Evolutionary conservation across 257 asterid species (phyloP).

Genomic region (Jacaranda mimosifolia): DNA sequence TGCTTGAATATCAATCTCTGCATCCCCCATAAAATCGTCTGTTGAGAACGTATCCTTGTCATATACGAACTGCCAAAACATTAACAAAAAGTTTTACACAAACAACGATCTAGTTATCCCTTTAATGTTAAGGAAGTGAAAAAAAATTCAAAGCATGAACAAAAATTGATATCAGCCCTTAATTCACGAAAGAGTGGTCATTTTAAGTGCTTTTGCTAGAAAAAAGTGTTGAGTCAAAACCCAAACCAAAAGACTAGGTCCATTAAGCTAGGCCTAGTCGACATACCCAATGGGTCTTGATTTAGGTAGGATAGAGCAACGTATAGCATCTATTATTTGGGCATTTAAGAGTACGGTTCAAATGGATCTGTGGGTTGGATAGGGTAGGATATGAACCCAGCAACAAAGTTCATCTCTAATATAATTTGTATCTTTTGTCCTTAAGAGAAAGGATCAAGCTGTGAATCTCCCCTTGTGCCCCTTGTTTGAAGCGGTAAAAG

Average conservation of each 20-base stretch:
- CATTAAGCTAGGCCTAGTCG: no score
- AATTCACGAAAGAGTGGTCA: not conserved
- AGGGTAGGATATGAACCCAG: no score
- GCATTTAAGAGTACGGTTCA: no score
- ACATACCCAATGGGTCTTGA: no score
- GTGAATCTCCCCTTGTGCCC: no score
- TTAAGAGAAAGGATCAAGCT: conserved; percentile 14
- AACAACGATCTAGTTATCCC: not conserved
- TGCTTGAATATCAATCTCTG: conserved; percentile 88
- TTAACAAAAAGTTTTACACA: not conserved
- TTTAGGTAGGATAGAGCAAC: no score
- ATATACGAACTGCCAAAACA: conserved; percentile 70
- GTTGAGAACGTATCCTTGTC: conserved; percentile 92
- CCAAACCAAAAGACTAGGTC: no score
- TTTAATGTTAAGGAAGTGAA: not conserved
- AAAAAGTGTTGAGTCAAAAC: not conserved
- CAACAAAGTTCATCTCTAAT: no score
- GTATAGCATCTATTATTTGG: no score
- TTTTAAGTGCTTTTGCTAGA: not conserved
- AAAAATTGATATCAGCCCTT: not conserved
- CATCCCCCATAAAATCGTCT: conserved; percentile 95
- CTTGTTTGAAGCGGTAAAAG: no score
- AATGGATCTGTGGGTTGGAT: no score
- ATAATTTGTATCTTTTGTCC: not conserved
- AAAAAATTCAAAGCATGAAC: not conserved